Percentiles rank a stretch among this genome's conserved stretches.
Evolutionary conservation across 331 rosid species (phyloP).

Genomic region (Malus hybrid): DNA sequence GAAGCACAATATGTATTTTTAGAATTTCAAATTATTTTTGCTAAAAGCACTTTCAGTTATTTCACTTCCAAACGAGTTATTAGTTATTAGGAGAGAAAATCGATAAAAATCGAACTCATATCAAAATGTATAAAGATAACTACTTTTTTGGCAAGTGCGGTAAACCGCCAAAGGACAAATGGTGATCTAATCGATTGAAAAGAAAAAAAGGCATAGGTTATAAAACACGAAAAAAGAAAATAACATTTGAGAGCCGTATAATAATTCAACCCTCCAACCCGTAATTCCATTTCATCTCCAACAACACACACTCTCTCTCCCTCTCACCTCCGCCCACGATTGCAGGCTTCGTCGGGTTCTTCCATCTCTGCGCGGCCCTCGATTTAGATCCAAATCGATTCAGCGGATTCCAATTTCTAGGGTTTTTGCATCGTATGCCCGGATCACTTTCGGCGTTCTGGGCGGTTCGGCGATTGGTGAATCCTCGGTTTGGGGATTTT

Average conservation of each 20-base stretch:
- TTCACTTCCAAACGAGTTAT: too few species aligned
- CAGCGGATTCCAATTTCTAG: constrained; percentile 37
- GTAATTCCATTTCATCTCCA: neutral
- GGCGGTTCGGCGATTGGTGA: constrained; percentile 14
- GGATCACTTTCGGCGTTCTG: constrained; percentile 2
- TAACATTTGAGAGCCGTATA: neutral
- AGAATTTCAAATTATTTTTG: too few species aligned
- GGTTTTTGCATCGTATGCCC: constrained; percentile 34
- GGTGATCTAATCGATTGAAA: neutral
- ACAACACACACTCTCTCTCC: neutral
- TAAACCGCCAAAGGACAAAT: too few species aligned
- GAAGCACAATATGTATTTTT: rapidly evolving
- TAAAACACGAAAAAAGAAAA: neutral
- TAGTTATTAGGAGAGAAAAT: too few species aligned
- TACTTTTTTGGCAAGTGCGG: too few species aligned
- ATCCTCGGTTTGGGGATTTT: constrained; percentile 16
- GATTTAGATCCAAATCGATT: constrained; percentile 45
- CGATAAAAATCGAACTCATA: too few species aligned
- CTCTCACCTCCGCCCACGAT: constrained; percentile 38
- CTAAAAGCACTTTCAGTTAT: rapidly evolving
- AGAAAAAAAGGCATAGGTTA: neutral
- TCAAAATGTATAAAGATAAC: too few species aligned
- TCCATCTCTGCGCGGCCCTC: constrained; percentile 14
- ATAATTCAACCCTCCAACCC: constrained; percentile 1
- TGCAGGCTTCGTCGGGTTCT: constrained; percentile 36